phyloP scores from a whole-genome alignment of 352 stramenopile species.

The Phytophthora hibernalis region DNA sequence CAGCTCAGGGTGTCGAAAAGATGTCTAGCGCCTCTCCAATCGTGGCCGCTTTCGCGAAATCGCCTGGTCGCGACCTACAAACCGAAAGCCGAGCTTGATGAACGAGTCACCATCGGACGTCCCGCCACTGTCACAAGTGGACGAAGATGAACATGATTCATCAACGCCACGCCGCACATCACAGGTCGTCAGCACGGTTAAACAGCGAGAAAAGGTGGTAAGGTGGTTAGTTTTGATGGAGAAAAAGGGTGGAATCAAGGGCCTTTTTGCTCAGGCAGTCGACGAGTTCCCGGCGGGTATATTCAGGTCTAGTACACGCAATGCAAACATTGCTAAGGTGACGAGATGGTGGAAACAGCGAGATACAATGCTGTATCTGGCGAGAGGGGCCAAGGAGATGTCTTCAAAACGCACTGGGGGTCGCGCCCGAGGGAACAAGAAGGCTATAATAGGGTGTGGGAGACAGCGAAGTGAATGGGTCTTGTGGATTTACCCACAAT shows the following conservation, averaged over 20 bases:
- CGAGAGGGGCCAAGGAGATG: neutral
- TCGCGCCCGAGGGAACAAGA: conserved; percentile 1
- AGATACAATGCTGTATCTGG: neutral
- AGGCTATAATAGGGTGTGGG: conserved; percentile 7
- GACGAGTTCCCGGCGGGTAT: conserved; percentile 20
- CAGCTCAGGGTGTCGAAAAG: neutral
- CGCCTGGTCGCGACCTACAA: neutral
- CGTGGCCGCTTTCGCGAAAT: conserved; percentile 4
- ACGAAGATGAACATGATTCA: neutral
- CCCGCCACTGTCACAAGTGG: neutral
- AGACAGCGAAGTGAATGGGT: too few relatives aligned
- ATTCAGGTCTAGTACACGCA: conserved; percentile 5
- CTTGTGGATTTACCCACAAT: too few relatives aligned
- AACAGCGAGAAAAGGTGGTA: conserved; percentile 3
- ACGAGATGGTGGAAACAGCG: conserved; percentile 16
- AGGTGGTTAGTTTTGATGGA: conserved; percentile 6
- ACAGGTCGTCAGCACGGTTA: conserved; percentile 4
- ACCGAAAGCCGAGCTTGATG: neutral
- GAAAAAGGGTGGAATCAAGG: conserved; percentile 4
- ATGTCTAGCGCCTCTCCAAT: conserved; percentile 2
- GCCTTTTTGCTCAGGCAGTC: conserved; percentile 10
- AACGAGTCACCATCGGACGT: too few relatives aligned
- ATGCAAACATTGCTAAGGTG: conserved; percentile 21
- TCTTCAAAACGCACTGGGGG: neutral
- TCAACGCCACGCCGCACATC: neutral